Evolutionary conservation across 345 rosid species (phyloP).

Genomic region (Eucalyptus cloeziana): DNA sequence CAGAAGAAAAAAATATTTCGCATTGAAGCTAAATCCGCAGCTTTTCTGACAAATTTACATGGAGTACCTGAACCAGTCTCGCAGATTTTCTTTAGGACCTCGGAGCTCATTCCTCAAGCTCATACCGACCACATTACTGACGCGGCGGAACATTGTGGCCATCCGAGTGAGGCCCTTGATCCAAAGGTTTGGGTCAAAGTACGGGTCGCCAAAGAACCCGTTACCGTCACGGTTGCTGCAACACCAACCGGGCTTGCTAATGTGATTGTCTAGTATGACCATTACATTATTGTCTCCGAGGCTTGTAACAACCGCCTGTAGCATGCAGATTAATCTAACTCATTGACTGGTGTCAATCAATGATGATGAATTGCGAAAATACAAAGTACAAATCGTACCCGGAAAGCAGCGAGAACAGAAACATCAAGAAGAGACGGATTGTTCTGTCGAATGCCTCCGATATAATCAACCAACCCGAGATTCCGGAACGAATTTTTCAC

Average conservation of each 20-base stretch:
- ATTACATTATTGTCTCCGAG: slow-evolving; percentile 52
- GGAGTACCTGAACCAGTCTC: slow-evolving; percentile 72
- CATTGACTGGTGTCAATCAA: neutral
- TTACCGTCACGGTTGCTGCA: slow-evolving; percentile 59
- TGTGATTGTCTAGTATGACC: slow-evolving; percentile 86
- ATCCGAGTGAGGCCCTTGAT: slow-evolving; percentile 41
- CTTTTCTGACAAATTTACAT: neutral
- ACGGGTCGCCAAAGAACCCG: slow-evolving; percentile 79
- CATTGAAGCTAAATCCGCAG: neutral
- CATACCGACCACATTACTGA: slow-evolving; percentile 62
- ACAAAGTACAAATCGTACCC: slow-evolving; percentile 21
- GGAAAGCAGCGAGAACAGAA: slow-evolving; percentile 54
- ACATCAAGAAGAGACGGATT: slow-evolving; percentile 70
- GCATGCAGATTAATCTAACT: neutral
- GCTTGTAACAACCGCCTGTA: slow-evolving; percentile 57
- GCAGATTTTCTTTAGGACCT: slow-evolving; percentile 55
- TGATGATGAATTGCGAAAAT: neutral
- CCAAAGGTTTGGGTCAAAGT: slow-evolving; percentile 63
- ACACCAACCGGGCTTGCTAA: slow-evolving; percentile 93
- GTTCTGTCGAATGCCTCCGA: slow-evolving; percentile 49
- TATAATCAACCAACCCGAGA: slow-evolving; percentile 44
- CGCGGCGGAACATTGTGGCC: slow-evolving; percentile 47
- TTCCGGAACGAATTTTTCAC: slow-evolving; percentile 47
- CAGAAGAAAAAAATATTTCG: neutral
- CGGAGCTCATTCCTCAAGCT: slow-evolving; percentile 88